These are phyloP conservation scores for Yarrowia porcina DNA, from an alignment of 805 yeast genomes.

Conservation along the genomic window DNA sequence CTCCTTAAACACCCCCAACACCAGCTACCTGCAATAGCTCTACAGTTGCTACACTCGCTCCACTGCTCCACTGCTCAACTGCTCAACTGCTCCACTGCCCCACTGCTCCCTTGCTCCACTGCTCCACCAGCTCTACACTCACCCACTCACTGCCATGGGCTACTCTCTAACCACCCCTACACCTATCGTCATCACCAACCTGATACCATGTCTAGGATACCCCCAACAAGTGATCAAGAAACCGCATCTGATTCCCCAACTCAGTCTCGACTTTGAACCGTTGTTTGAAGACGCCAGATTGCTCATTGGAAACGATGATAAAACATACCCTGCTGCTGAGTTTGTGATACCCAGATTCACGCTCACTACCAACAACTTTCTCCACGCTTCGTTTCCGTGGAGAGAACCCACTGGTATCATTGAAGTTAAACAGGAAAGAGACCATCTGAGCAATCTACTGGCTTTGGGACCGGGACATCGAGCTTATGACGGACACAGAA, in stretches of 20 bases:
- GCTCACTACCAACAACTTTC: background rate
- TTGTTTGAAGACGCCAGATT: background rate
- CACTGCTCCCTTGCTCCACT: too few relatives aligned
- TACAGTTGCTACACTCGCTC: too few relatives aligned
- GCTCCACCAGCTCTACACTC: too few relatives aligned
- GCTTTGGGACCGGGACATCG: background rate
- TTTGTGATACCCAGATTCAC: background rate
- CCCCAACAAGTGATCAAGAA: background rate
- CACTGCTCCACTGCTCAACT: too few relatives aligned
- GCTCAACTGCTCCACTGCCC: too few relatives aligned
- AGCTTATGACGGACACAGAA: background rate
- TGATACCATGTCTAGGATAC: background rate
- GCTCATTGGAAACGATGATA: background rate
- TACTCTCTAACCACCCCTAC: background rate
- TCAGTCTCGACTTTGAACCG: conserved; percentile 1
- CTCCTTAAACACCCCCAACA: too few relatives aligned
- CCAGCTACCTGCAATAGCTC: too few relatives aligned
- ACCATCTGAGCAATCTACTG: background rate
- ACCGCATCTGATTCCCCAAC: background rate
- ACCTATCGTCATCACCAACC: conserved; percentile 13
- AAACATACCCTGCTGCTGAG: background rate
- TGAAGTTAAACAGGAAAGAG: background rate
- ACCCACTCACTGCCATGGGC: background rate
- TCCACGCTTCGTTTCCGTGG: background rate
- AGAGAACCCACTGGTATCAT: background rate